A percentile compares a stretch with the other conserved stretches of the same genome.
Conservation (phyloP, 257 asterid genomes). For the Lycium barbarum region DNA sequence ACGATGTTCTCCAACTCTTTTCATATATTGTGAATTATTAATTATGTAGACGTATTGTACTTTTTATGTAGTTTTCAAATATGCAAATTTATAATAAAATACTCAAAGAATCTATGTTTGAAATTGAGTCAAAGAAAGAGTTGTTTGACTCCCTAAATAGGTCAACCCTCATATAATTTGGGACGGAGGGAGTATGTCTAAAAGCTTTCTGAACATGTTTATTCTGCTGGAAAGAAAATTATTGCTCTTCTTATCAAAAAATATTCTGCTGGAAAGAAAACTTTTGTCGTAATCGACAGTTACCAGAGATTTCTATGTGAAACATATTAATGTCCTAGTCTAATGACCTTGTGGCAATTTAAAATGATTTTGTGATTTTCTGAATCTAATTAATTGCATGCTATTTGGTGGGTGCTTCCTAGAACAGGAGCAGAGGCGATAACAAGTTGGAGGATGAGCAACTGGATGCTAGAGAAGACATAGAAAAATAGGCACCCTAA, state of each 20-base stretch:
- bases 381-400: background rate
- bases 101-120: too few species aligned
- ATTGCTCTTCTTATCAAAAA: background rate
- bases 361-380: background rate
- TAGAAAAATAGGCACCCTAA: background rate
- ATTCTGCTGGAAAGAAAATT: background rate
- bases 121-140: too few species aligned
- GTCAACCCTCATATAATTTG: too few species aligned
- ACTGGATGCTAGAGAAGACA: background rate
- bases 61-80: too few species aligned
- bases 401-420: background rate
- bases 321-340: constrained; percentile 18
- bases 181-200: background rate
- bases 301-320: background rate
- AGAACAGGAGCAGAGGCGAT: background rate
- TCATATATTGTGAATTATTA: too few species aligned
- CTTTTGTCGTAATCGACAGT: background rate
- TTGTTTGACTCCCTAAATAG: too few species aligned
- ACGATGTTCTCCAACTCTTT: too few species aligned
- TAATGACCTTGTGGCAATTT: background rate
- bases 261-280: background rate
- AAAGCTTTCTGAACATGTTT: background rate
- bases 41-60: too few species aligned
- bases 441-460: background rate
- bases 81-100: too few species aligned